Base-by-base conservation (phyloP, 2,329 filamentous ascomycete species). In the Colletotrichum aenigma region DNA sequence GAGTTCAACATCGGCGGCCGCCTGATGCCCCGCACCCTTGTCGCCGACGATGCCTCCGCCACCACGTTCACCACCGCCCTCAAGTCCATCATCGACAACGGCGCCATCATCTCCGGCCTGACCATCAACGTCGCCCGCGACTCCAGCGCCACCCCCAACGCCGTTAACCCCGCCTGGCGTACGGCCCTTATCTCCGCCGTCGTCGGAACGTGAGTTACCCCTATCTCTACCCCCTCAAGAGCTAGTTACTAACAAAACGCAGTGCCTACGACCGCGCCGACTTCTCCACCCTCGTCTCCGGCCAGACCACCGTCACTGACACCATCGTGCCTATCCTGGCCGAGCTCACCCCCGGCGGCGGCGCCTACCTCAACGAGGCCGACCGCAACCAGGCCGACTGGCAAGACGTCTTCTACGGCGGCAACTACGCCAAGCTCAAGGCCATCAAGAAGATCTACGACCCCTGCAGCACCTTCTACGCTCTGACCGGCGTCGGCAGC, bases 361-460 rank as follows among this genome's bases (percentile, higher is more conserved):
- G 88, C 4, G 82, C 87, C 3, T 90, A 90, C 76, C 80, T 89
- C 78, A 90, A 89, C 74, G 89, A 92, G 82, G 87, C 84, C 2
- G 87, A 91, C 79, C 85, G 88, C 48, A 83, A 85, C 74, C 83
- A 90, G 80, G 85, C 84, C 1, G 78, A 87, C 70, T 90, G 83
- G 78, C 82, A 88, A 77, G 77, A 83, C 16, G 81, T 79, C 3
- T 90, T 90, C 80, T 90, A 85, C 78, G 89, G 89, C 3, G 76
- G 32, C 8, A 88, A 89, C 65, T 90, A 89, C 76, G 78, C 78
- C 6, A 79, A 77, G 55, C 78, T 90, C 58, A 75, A 84, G 26
- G 38, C 68, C 5, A 83, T 91, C 21, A 92, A 92, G 85, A 79
- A 84, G 66, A 84, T 81, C 56, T 88, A 86, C 79, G 90, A 91